Base-by-base conservation (phyloP, 306 rosid genomes). In the Cicer arietinum region DNA sequence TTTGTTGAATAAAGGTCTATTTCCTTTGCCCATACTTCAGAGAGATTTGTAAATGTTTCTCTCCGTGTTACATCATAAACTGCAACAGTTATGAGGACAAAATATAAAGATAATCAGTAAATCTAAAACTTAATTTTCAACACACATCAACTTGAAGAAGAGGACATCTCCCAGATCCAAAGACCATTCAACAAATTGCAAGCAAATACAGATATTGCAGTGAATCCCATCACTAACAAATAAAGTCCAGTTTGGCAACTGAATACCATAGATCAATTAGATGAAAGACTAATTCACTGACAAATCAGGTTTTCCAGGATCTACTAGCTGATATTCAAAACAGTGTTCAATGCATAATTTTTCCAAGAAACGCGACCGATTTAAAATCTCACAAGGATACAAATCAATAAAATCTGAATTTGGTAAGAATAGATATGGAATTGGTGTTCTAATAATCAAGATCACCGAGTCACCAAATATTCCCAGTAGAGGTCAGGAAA, bases 21-120 rank as follows among this genome's bases (percentile, higher is more conserved):
- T 86, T 95, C 98, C 86, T 89, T 95, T 63, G 98, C 92, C 99
- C 99, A 92, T 84, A 95, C 59, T 74, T 95, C 96, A 73, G 96
- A 86, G 52, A 95, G 93, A 84, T 90, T 88, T 35, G 98, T 95
- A 85, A 95, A 92, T 75, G 98, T 95, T 37, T 95, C 96, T 75
- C 93, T 83, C 67, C 97, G 88, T 25, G 97, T 95, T 65, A 95
- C 98, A 66, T 95, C 99, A 82, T 95, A 95, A 74, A 92, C 99
- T 95, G 83, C 77, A 51, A 8, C 41, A 69, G 59, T 75, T 73
- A 43, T 14, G 50, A 57, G 61, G 74, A 53, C 40, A 67, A 75
- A 70, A 78, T 25, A 68, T 50, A 54, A 69, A 74, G 57, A 22
- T 79, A 45, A 77, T 17, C 44, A 47, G 70, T 46, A 43, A 70